phyloP scores from a whole-genome alignment of 1,284 basidiomycete genomes.

The Cryptococcus amylolentus region DNA sequence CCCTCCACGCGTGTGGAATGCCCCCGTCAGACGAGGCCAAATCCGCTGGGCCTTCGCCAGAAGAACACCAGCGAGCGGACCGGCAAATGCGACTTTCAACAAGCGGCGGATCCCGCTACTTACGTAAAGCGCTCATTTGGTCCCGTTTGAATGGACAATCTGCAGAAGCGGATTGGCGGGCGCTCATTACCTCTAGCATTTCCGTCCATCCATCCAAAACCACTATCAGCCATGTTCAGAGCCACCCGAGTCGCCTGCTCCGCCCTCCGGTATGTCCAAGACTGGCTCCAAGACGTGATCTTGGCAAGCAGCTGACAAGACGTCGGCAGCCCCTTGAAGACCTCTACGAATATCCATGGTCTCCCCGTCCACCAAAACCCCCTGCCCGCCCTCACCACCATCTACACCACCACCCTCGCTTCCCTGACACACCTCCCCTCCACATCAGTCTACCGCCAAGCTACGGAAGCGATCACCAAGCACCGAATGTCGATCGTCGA shows the following conservation, averaged over 20 bases:
- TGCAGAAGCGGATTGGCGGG: too few relatives aligned
- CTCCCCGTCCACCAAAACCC: conserved; percentile 57
- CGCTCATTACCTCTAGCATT: background rate
- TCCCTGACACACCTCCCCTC: conserved; percentile 68
- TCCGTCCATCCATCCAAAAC: background rate
- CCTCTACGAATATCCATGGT: conserved; percentile 71
- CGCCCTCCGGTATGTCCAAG: conserved; percentile 34
- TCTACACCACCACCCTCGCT: conserved; percentile 75
- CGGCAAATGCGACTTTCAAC: too few relatives aligned
- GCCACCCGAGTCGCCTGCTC: conserved; percentile 64
- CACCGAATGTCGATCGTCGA: conserved; percentile 74
- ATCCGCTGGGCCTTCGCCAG: too few relatives aligned
- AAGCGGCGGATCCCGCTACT: too few relatives aligned
- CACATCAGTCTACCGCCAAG: conserved; percentile 84
- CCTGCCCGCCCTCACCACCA: conserved; percentile 69
- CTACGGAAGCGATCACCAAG: conserved; percentile 80
- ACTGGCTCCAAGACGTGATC: too few relatives aligned
- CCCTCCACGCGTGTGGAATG: too few relatives aligned
- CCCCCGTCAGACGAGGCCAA: too few relatives aligned
- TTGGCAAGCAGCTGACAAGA: background rate
- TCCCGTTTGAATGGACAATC: too few relatives aligned
- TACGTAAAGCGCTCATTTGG: too few relatives aligned
- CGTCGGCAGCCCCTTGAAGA: conserved; percentile 55
- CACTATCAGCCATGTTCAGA: conserved; percentile 63
- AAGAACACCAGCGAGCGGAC: too few relatives aligned